Base-by-base conservation (phyloP, 2,329 filamentous ascomycete genomes). In the Nemania sp. region DNA sequence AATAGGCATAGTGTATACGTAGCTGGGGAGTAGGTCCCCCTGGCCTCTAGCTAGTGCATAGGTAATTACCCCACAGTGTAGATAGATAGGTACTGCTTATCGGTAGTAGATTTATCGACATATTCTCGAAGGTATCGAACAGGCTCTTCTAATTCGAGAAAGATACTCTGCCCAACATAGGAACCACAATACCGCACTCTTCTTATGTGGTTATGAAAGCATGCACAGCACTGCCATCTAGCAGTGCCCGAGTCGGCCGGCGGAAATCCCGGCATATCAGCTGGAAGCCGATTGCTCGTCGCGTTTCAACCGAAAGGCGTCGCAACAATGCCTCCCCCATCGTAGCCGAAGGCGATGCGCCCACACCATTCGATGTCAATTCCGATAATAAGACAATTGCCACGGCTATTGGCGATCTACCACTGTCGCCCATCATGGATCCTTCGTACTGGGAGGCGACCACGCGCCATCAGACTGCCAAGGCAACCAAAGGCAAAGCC, bases 391-490 rank as follows among this genome's bases (percentile, higher is more conserved):
- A 79, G 59, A 77, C 72, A 1, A 67, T 84, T 45, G 59, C 60
- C 11, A 82, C 80, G 0, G 68, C 72, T 0, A 69, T 68, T 0
- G 80, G 80, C 6, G 57, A 70, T 1, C 67, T 84, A 1, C 81
- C 81, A 0, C 67, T 81, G 7, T 84, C 81, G 2, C 81, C 81
- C 1, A 48, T 84, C 11, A 77, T 83, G 66, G 74, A 84, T 71
- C 73, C 77, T 3, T 61, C 62, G 2, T 83, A 77, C 70, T 74
- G 77, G 59, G 69, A 75, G 30, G 72, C 74, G 0, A 75, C 69
- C 51, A 67, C 73, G 33, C 73, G 74, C 12, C 78, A 72, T 56
- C 75, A 69, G 37, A 72, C 72, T 37, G 65, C 66, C 0, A 76
- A 76, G 52, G 63, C 67, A 0, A 70, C 72, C 53, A 30, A 65